Percentiles rank a stretch among this genome's conserved stretches.
phyloP scores from a whole-genome alignment of 1,284 basidiomycete genomes.

The Phellinidium pouzarii region DNA sequence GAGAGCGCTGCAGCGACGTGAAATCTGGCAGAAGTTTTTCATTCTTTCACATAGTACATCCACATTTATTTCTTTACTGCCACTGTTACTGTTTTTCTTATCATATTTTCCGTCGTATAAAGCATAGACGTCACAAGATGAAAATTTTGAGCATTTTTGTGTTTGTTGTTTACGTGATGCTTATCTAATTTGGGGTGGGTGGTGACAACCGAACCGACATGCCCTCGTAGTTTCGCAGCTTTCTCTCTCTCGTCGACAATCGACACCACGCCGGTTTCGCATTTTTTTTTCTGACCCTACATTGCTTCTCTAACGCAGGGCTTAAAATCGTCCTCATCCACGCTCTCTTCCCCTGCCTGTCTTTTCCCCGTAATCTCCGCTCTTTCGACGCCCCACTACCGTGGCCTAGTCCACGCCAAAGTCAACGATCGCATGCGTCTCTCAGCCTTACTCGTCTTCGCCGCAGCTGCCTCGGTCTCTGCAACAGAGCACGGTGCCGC shows the following conservation, averaged over 20 bases:
- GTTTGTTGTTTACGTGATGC: neutral
- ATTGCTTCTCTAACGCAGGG: neutral
- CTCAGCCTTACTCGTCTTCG: slow-evolving; percentile 24
- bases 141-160: no score
- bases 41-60: no score
- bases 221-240: neutral
- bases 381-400: neutral
- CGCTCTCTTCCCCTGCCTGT: neutral
- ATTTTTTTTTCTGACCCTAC: slow-evolving; percentile 6
- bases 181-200: neutral
- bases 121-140: no score
- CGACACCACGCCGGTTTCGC: slow-evolving; percentile 10
- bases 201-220: no score
- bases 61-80: no score
- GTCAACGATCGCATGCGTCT: no score
- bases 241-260: slow-evolving; percentile 5
- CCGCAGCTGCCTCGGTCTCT: slow-evolving; percentile 29
- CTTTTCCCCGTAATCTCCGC: neutral
- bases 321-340: neutral
- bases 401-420: neutral
- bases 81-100: no score
- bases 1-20: no score
- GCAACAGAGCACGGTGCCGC: slow-evolving; percentile 29
- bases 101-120: no score
- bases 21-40: no score